Base-by-base conservation (phyloP, 2,329 filamentous ascomycete species). In the Davidsoniella virescens region DNA sequence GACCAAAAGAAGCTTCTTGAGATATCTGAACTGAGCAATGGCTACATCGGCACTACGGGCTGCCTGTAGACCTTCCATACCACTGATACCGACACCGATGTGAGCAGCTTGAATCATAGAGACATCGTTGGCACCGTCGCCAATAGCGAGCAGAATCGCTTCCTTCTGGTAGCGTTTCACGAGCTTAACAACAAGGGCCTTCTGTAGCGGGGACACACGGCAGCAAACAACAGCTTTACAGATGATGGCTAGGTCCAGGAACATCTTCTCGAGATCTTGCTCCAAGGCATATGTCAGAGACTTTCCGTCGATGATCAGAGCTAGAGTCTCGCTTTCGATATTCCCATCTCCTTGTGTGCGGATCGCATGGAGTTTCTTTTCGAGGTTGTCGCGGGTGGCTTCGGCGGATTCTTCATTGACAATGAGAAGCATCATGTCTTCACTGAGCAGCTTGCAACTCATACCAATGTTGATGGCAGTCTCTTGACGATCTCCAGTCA, bases 381-480 rank as follows among this genome's bases (percentile, higher is more conserved):
- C 77, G 23, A 98, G 70, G 59, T 94, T 96, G 60, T 92, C 84
- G 47, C 85, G 75, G 3, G 92, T 96, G 4, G 79, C 84, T 36
- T 73, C 70, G 12, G 87, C 74, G 45, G 70, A 75, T 58, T 96
- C 88, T 62, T 98, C 92, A 60, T 98, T 98, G 60, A 98, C 76
- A 58, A 98, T 95, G 50, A 98, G 70, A 9, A 98, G 74, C 61
- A 92, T 94, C 92, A 98, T 98, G 59, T 98, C 93, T 65, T 98
- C 92, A 57, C 87, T 94, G 54, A 98, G 86, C 46, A 98, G 75
- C 67, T 96, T 96, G 68, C 92, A 98, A 63, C 87, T 95, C 92
- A 98, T 98, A 56, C 93, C 92, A 57, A 98, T 98, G 64, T 98
- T 98, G 75, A 98, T 98, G 51, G 92, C 92, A 25, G 92, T 98